Evolutionary conservation across 805 yeast species (phyloP).

Genomic region (Candida yuanshanica): DNA sequence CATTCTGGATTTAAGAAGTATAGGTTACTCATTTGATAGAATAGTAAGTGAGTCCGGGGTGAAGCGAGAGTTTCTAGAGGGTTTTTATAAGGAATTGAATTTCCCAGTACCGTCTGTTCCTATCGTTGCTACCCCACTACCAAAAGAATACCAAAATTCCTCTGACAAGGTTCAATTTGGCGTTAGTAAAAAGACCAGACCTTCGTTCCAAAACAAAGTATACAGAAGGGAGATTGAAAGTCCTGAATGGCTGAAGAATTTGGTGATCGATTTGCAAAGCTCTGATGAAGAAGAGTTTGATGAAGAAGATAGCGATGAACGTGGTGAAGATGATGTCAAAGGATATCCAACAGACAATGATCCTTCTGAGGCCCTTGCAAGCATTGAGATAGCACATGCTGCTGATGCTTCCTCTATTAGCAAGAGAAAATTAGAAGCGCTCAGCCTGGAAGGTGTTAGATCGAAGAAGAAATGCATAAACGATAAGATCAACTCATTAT

Average conservation of each 20-base stretch:
- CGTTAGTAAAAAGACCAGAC: conserved; percentile 2
- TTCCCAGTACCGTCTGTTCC: conserved; percentile 13
- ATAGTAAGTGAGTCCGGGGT: conserved; percentile 14
- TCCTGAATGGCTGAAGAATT: conserved; percentile 22
- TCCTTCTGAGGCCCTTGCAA: background rate
- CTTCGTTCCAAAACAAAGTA: conserved; percentile 11
- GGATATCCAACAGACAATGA: background rate
- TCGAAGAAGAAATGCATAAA: conserved; percentile 3
- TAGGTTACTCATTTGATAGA: conserved; percentile 20
- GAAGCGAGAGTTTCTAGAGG: conserved; percentile 13
- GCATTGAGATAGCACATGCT: background rate
- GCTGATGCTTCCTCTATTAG: conserved; percentile 1
- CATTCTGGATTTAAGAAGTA: conserved; percentile 19
- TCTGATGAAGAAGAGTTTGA: conserved; percentile 16
- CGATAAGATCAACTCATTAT: conserved; percentile 2
- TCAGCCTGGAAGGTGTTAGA: background rate
- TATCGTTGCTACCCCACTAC: background rate
- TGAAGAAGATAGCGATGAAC: conserved; percentile 1
- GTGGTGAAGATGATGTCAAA: background rate
- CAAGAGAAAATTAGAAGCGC: conserved; percentile 3
- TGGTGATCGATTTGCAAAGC: conserved; percentile 20
- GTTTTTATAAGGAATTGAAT: conserved; percentile 16
- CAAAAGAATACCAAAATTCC: background rate
- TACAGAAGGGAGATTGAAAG: conserved; percentile 11
- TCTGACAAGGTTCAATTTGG: background rate